phyloP scores from a whole-genome alignment of 176 grass and related monocot species.

The Secale cereale region DNA sequence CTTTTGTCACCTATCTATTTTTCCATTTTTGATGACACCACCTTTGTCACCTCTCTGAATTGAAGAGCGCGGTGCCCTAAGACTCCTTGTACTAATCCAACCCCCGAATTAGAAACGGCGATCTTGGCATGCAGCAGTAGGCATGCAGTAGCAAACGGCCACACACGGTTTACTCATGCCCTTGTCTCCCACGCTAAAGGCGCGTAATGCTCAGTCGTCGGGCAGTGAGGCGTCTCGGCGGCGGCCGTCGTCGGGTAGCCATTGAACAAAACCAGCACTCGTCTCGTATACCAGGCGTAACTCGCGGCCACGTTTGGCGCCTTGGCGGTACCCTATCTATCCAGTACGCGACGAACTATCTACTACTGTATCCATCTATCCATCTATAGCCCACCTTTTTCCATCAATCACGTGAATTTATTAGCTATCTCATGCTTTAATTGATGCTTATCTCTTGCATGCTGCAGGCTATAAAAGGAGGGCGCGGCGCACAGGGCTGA shows the following conservation, averaged over 20 bases:
- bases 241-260: neutral
- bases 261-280: neutral
- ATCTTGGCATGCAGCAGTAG: neutral
- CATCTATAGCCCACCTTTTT: neutral
- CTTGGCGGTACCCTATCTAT: neutral
- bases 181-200: neutral
- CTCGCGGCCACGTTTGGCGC: neutral
- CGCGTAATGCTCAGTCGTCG: neutral
- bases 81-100: neutral
- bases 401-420: constrained; percentile 5
- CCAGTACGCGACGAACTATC: neutral
- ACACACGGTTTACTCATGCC: neutral
- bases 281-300: constrained; percentile 7
- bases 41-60: neutral
- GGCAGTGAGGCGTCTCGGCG: neutral
- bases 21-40: too few relatives aligned
- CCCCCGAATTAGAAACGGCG: neutral
- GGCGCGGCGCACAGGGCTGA: neutral
- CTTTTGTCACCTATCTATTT: neutral
- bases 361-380: neutral
- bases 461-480: constrained; percentile 21
- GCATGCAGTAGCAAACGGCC: neutral
- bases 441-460: constrained; percentile 7
- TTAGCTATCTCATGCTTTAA: neutral
- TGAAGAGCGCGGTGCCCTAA: neutral